phyloP scores from a whole-genome alignment of 371 early-diverging fungal species.

The Nematocida parisii region DNA sequence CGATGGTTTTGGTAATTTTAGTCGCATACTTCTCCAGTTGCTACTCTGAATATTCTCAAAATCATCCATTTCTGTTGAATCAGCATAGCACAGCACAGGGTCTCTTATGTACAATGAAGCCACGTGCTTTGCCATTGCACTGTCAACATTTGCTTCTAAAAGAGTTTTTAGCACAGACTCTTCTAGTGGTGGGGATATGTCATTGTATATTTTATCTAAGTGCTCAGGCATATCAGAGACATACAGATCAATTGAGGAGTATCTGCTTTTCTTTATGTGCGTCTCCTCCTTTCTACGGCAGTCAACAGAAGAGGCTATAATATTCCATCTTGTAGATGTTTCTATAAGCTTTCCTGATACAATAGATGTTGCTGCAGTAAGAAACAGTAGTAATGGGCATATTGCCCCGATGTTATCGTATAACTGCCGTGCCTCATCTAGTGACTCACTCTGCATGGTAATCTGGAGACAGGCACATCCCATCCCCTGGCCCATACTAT shows the following conservation, averaged over 20 bases:
- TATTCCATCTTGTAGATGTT: conserved; percentile 94
- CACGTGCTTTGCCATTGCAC: conserved; percentile 82
- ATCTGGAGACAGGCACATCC: conserved; percentile 96
- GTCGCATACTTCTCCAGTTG: conserved; percentile 97
- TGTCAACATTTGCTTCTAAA: conserved; percentile 77
- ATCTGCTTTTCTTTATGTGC: conserved; percentile 85
- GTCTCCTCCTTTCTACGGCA: conserved; percentile 85
- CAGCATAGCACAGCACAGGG: conserved; percentile 86
- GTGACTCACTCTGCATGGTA: conserved; percentile 91
- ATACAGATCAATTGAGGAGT: conserved; percentile 87
- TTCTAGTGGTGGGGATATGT: conserved; percentile 79
- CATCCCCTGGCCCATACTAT: conserved; percentile 98
- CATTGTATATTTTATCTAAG: conserved; percentile 78
- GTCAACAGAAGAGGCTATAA: conserved; percentile 86
- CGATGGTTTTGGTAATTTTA: conserved; percentile 83
- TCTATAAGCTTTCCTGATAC: conserved; percentile 87
- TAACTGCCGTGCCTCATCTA: conserved; percentile 82
- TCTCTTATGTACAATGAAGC: conserved; percentile 94
- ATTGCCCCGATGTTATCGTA: conserved; percentile 90
- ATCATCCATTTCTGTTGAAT: conserved; percentile 72
- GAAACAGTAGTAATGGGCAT: conserved; percentile 85
- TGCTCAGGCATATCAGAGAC: conserved; percentile 71
- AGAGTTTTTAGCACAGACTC: conserved; percentile 75
- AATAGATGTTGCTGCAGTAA: conserved; percentile 87
- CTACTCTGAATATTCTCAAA: conserved; percentile 88